Evolutionary conservation across 306 rosid genomes (phyloP), one percentile per base, ranked within the genome.

Genomic region (Benincasa hispida): DNA sequence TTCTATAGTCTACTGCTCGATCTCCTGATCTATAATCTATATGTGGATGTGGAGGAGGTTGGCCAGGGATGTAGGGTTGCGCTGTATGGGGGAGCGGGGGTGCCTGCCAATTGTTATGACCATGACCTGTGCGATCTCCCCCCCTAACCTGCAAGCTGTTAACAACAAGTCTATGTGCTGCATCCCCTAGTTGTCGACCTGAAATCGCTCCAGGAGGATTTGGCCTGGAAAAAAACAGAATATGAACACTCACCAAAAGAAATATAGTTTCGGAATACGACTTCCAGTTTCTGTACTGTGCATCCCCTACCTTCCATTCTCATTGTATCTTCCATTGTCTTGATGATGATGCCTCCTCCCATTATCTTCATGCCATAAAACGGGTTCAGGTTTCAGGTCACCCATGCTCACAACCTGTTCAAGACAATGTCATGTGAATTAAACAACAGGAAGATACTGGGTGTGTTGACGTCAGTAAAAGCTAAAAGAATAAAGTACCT

Each of bases 351-450:
- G 84, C 79, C 67, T 86, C 85, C 96, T 78, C 28, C 94, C 97
- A 5, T 82, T 75, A 75, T 91, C 97, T 87, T 95, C 98, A 81
- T 95, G 99, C 99, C 99, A 90, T 54, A 89, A 78, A 78, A 62
- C 91, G 61, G 96, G 98, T 21, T 81, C 91, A 76, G 97, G 53
- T 47, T 47, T 47, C 53, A 95, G 2, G 85, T 95, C 93, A 57
- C 89, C 93, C 65, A 80, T 1, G 25, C 83, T 79, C 75, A 95
- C 97, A 56, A 7, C 82, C 99, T 95, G 89, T 18, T 75, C 30
- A 75, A 3, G 67, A 80, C 14, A 48, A 22, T 13, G 51, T 32
- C 56, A 34, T 7, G 78, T 69, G 35, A 83, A 70, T 22, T 24
- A 24, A 70, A 24, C 47, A 68, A 21, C 30, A 24, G 39, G 6